Evolutionary conservation across 768 basidiomycete genomes (phyloP), one percentile per base, ranked within the genome.

Genomic region (Xerocomellus chrysenteron): DNA sequence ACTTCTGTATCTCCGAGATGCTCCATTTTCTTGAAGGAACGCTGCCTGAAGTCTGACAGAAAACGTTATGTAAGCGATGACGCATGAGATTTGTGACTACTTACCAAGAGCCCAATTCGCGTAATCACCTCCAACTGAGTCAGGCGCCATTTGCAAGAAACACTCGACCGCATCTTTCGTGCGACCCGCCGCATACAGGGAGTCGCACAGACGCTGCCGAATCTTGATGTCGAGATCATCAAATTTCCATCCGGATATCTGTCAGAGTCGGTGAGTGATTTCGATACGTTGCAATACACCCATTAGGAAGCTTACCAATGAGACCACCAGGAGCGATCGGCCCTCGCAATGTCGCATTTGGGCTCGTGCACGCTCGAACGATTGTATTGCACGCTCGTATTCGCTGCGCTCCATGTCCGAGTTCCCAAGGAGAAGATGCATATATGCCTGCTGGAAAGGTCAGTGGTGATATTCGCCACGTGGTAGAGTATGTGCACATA

Each of bases 191-290:
- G 44, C 35, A 21, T 16, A 11, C n/a, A 47, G 12, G 4, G 46
- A 19, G 8, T 54, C 45, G 3, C 53, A 40, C 12, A 6, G 14
- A n/a, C 43, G 26, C 2, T n/a, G 41, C 24, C 5, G 52, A 30
- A 45, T 37, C 8, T 2, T 30, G 13, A 36, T 16, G 13, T 5
- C 4, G 17, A 54, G 45, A 32, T 17, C n/a, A 26, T 40, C 17
- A 39, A 47, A 54, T 14, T 41, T 39, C 52, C 52, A 47, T 1
- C 52, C 52, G 13, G 37, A 30, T 30, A 47, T 54, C 52, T 54
- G 12, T 4, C 21, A 2, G 21, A 21, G 6, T 19, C 5, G 21
- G 5, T 17, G 30, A 19, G 2, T 1, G 6, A 19, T n/a, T n/a
- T n/a, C n/a, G n/a, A n/a, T n/a, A n/a, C n/a, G n/a, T 12, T 3